Conservation (phyloP, 495 filamentous ascomycete species). For the Viridothelium virens region DNA sequence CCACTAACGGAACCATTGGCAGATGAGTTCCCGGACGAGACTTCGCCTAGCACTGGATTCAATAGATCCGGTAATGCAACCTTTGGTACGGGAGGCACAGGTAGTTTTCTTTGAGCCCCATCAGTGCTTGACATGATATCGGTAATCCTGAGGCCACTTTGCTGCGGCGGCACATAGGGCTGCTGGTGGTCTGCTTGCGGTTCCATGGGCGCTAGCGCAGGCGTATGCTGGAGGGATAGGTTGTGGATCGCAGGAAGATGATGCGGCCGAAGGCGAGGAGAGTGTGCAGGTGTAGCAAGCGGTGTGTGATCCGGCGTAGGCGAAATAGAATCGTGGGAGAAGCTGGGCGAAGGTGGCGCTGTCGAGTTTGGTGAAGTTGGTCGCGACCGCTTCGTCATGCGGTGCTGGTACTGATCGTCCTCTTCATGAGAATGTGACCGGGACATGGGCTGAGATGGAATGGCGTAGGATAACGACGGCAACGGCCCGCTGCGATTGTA, state of each 20-base stretch:
- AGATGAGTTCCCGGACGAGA: slow-evolving; percentile 10
- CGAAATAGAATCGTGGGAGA: slow-evolving; percentile 91
- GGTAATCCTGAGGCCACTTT: slow-evolving; percentile 67
- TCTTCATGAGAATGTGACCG: slow-evolving; percentile 86
- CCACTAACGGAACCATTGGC: background rate
- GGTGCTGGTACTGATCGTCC: slow-evolving; percentile 62
- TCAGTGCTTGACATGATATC: slow-evolving; percentile 89
- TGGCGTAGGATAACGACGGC: slow-evolving; percentile 79
- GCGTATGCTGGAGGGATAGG: slow-evolving; percentile 64
- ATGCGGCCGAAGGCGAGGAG: slow-evolving; percentile 77
- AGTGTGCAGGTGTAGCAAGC: slow-evolving; percentile 90
- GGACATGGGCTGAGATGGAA: slow-evolving; percentile 70
- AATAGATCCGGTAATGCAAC: slow-evolving; percentile 5
- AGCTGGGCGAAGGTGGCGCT: slow-evolving; percentile 93
- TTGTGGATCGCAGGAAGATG: slow-evolving; percentile 82
- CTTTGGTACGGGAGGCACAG: slow-evolving; percentile 69
- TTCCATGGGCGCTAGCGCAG: slow-evolving; percentile 83
- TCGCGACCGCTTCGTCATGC: slow-evolving; percentile 75
- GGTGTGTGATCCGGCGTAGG: slow-evolving; percentile 97
- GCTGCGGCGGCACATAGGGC: slow-evolving; percentile 51
- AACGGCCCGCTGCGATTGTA: slow-evolving; percentile 37
- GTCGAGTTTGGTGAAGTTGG: slow-evolving; percentile 92
- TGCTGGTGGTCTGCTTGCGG: slow-evolving; percentile 54
- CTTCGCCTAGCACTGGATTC: background rate
- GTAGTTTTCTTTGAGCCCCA: slow-evolving; percentile 85